These are phyloP conservation scores for Dicorynia guianensis DNA, from an alignment of 306 rosid genomes.

Conservation along the genomic window DNA sequence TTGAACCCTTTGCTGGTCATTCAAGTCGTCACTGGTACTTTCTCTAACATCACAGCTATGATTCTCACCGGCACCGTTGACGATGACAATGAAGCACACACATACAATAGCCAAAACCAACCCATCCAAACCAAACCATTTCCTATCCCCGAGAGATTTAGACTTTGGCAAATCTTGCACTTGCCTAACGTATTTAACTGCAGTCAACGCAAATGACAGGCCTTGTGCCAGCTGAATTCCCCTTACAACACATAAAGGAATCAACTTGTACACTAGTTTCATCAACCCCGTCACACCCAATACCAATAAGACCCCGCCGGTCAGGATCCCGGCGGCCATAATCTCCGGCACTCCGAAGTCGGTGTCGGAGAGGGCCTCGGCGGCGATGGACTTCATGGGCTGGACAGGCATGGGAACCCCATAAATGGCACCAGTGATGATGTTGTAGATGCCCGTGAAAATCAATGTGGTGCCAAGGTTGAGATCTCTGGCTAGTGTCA, in stretches of 20 bases:
- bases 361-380: conserved; percentile 62
- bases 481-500: conserved; percentile 64
- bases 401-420: conserved; percentile 93
- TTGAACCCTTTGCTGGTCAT: background rate
- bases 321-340: conserved; percentile 78
- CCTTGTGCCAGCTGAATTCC: conserved; percentile 86
- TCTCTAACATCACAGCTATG: conserved; percentile 2
- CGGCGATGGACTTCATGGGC: conserved; percentile 87
- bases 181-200: conserved; percentile 63
- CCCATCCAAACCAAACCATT: conserved; percentile 80
- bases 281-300: conserved; percentile 72
- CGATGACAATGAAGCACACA: conserved; percentile 60
- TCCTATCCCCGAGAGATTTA: conserved; percentile 46
- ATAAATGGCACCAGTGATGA: conserved; percentile 72
- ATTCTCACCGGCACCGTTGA: conserved; percentile 73
- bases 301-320: conserved; percentile 59
- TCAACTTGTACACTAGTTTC: conserved; percentile 59
- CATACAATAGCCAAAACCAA: conserved; percentile 62
- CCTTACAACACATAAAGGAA: conserved; percentile 70
- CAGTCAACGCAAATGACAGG: conserved; percentile 71
- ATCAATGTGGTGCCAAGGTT: conserved; percentile 81
- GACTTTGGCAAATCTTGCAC: conserved; percentile 63
- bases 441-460: conserved; percentile 72
- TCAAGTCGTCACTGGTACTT: background rate
- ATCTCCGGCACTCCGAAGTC: conserved; percentile 65